These are phyloP conservation scores for Groenewaldozyma tartarivorans DNA, from an alignment of 805 yeast species.

Conservation along the genomic window DNA sequence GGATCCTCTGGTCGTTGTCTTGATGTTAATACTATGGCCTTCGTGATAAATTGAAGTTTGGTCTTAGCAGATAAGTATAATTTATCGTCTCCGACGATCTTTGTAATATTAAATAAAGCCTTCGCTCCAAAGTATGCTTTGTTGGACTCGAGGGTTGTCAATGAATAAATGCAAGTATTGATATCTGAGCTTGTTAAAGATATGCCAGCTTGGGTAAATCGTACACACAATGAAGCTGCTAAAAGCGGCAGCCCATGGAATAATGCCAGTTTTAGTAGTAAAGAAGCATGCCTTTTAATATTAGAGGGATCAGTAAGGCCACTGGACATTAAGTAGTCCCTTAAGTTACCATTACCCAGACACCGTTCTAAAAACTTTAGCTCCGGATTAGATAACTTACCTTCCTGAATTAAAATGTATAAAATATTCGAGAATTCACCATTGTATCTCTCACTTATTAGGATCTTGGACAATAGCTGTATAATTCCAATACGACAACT, in stretches of 20 bases:
- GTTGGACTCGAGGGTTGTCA: neutral
- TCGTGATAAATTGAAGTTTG: neutral
- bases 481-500: neutral
- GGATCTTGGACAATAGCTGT: neutral
- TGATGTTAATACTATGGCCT: neutral
- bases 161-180: neutral
- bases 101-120: neutral
- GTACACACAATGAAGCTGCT: slow-evolving; percentile 7
- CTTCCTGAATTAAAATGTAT: no score
- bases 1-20: neutral
- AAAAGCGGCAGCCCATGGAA: slow-evolving; percentile 8
- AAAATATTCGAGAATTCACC: neutral
- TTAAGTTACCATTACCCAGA: no score
- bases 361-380: neutral
- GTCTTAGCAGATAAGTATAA: neutral
- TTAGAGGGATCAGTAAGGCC: neutral
- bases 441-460: neutral
- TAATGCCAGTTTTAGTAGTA: slow-evolving; percentile 1
- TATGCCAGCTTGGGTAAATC: neutral
- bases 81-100: neutral
- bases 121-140: neutral
- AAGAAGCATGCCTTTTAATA: neutral
- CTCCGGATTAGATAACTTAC: neutral
- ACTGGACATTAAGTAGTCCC: no score
- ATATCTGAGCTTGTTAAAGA: neutral